Evolutionary conservation across 371 early-diverging fungal species (phyloP).

Genomic region (Mortierella polycephala): DNA sequence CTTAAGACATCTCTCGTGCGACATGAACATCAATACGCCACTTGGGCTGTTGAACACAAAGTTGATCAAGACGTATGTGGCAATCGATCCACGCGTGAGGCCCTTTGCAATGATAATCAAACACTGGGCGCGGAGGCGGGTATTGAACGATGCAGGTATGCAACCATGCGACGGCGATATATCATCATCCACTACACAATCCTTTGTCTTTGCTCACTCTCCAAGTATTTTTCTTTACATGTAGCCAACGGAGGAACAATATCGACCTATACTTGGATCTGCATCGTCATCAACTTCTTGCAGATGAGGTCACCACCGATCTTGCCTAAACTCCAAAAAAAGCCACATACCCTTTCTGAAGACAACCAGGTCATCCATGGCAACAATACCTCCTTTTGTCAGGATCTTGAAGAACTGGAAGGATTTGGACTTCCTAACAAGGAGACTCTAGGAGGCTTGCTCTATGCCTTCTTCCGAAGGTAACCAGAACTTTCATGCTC

Average conservation of each 20-base stretch:
- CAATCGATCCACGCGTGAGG: slow-evolving; percentile 82
- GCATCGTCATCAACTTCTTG: slow-evolving; percentile 88
- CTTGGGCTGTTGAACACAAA: slow-evolving; percentile 82
- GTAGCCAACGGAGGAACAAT: slow-evolving; percentile 91
- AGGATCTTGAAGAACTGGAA: slow-evolving; percentile 67
- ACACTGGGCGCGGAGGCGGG: slow-evolving; percentile 82
- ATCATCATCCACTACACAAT: not conserved
- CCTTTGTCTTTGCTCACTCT: not conserved
- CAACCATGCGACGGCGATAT: not conserved
- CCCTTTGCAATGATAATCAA: slow-evolving; percentile 82
- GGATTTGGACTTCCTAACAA: slow-evolving; percentile 77
- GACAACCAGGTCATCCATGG: slow-evolving; percentile 57
- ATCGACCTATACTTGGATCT: slow-evolving; percentile 94
- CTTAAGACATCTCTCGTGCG: slow-evolving; percentile 73
- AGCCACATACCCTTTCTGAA: slow-evolving; percentile 46
- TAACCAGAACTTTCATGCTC: slow-evolving; percentile 25
- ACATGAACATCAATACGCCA: slow-evolving; percentile 87
- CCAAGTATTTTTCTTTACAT: not conserved
- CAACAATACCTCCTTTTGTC: slow-evolving; percentile 68
- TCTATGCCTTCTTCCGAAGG: slow-evolving; percentile 87
- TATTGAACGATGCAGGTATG: slow-evolving; percentile 77
- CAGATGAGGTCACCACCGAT: slow-evolving; percentile 92
- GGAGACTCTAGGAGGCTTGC: slow-evolving; percentile 81
- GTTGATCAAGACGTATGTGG: slow-evolving; percentile 82
- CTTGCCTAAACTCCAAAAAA: slow-evolving; percentile 83